Conservation (phyloP, 345 rosid species). For the Brassica rapa region DNA sequence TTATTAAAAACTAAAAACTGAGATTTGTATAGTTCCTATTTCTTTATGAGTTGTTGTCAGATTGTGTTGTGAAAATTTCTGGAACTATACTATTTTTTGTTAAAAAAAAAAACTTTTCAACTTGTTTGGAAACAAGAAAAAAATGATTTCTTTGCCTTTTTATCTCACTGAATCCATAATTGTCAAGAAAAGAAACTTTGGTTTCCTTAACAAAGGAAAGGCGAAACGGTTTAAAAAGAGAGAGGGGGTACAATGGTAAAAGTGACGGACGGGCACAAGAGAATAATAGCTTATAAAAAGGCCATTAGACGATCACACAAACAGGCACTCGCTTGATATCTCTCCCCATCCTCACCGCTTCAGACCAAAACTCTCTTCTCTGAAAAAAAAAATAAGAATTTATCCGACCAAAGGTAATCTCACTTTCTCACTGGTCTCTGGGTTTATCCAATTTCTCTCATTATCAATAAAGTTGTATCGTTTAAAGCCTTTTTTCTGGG, state of each 20-base stretch:
- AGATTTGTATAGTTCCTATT: not conserved
- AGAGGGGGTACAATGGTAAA: not conserved
- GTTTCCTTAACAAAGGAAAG: not conserved
- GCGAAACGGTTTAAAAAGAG: not conserved
- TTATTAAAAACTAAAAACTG: not conserved
- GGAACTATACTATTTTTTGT: too few species aligned
- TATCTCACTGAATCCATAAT: not conserved
- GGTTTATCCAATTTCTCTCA: not conserved
- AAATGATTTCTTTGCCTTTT: not conserved
- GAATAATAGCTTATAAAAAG: constrained; percentile 12
- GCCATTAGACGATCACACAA: not conserved
- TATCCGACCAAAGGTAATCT: constrained; percentile 1
- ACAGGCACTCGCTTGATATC: not conserved
- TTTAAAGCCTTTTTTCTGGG: not conserved
- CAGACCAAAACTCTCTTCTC: not conserved
- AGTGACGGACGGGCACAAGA: not conserved
- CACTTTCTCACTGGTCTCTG: not conserved
- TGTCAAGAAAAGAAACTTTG: not conserved
- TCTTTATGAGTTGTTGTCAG: not conserved
- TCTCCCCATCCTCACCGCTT: constrained; percentile 1
- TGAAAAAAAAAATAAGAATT: not conserved
- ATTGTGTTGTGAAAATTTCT: not conserved
- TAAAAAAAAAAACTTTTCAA: not conserved
- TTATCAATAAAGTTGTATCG: not conserved
- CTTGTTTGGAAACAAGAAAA: not conserved